Evolutionary conservation across 148 eudicot genomes (phyloP), one percentile per base, ranked within the genome.

Genomic region (Gaultheria prostrata): DNA sequence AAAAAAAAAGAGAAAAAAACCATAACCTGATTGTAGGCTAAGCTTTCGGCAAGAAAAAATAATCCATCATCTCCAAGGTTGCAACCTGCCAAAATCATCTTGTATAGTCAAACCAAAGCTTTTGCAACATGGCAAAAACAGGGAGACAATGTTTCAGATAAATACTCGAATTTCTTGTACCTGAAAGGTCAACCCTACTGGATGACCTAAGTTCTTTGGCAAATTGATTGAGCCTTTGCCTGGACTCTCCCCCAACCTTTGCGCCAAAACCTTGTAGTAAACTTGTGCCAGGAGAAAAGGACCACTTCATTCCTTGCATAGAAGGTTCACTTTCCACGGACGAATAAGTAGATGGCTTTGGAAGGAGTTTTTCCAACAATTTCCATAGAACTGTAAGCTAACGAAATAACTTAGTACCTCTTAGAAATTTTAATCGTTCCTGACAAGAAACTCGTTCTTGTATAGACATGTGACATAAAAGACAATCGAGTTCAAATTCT

Each of bases 331-430:
- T 86, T 84, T 89, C 97, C 80, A 83, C 80, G 12, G 87, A 61
- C 43, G 90, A 54, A 59, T 91, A 77, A 84, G 83, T 90, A 71
- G 87, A 12, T 73, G 86, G 86, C 86, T 93, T 91, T 48, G 98
- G 99, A 79, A 84, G 81, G 79, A 92, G 24, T 85, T 91, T 95
- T 86, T 87, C 94, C 88, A 89, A 92, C 89, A 97, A 83, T 85
- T 95, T 97, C 98, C 98, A 94, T 85, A 97, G 65, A 92, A 97
- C 98, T 95, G 98, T 92, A 86, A 92, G 85, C 98, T 95, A 95
- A 95, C 91, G 85, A 88, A 45, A 78, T 39, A 85, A 86, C 87
- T 96, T 89, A 96, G 94, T 86, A 77, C 82, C 82, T 79, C 82
- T 65, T 86, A 83, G 82, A 85, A 72, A 71, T 18, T 14, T 65